Base-by-base conservation (phyloP, 2,329 filamentous ascomycete genomes). In the Coleophoma crateriformis region DNA sequence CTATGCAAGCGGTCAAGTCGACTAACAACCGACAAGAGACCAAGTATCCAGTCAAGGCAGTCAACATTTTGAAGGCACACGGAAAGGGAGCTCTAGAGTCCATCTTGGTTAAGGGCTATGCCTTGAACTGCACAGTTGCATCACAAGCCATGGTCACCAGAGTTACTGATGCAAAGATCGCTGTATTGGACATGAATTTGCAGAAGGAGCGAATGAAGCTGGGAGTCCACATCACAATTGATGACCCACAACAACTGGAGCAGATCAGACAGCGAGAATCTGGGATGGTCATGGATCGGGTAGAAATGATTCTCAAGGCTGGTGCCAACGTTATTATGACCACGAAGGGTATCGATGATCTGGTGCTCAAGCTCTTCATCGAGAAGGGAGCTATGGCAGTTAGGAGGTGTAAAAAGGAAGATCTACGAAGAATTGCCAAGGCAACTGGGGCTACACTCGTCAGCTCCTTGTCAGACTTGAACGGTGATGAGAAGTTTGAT, bases 141-240 rank as follows among this genome's bases (percentile, higher is more conserved):
- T 96, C 91, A 50, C 94, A 99, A 71, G 94, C 94, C 42, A 99
- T 99, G 94, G 90, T 84, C 62, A 99, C 94, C 32, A 82, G 88
- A 61, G 82, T 99, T 67, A 82, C 81, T 47, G 91, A 97, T 70
- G 94, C 94, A 58, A 97, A 95, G 77, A 99, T 99, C 69, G 94
- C 94, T 45, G 86, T 92, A 62, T 73, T 99, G 54, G 94, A 99
- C 68, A 97, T 99, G 82, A 99, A 99, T 72, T 71, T 99, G 63
- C 92, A 97, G 67, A 99, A 99, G 77, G 92, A 97, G 77, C 82
- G 92, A 61, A 97, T 99, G 94, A 97, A 99, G 81, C 77, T 99
- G 51, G 94, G 94, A 59, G 94, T 99, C 53, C 92, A 99, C 71
- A 96, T 99, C 64, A 97, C 94, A 12, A 88, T 99, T 58, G 94